A percentile compares a stretch with the other conserved stretches of the same genome.
Evolutionary conservation across 2,329 filamentous ascomycete species (phyloP).

Genomic region (Aureobasidium vineae): DNA sequence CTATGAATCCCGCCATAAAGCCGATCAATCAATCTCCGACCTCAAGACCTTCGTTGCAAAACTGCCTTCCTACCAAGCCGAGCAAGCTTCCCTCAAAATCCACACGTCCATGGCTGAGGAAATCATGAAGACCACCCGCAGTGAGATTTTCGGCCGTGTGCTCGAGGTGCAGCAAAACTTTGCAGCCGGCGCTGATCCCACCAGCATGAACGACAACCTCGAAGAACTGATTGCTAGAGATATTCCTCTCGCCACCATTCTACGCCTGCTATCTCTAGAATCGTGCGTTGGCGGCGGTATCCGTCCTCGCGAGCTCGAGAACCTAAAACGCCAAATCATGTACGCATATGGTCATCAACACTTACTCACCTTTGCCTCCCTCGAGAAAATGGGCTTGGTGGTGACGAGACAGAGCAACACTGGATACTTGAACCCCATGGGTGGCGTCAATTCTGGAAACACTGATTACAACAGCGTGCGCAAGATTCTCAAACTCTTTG

Average conservation of each 20-base stretch:
- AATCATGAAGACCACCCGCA: conserved; percentile 87
- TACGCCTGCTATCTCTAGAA: conserved; percentile 86
- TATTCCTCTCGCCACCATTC: conserved; percentile 73
- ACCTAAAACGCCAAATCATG: conserved; percentile 81
- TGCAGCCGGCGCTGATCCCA: conserved; percentile 78
- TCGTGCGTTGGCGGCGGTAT: conserved; percentile 87
- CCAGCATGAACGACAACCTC: conserved; percentile 80
- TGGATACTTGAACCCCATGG: conserved; percentile 78
- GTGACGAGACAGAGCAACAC: conserved; percentile 67
- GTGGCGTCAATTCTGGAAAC: conserved; percentile 52
- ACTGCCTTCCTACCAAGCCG: conserved; percentile 85
- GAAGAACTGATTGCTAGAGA: conserved; percentile 93
- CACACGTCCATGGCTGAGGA: conserved; percentile 93
- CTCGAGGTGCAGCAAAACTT: conserved; percentile 96
- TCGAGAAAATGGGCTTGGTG: conserved; percentile 88
- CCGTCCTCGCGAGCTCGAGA: conserved; percentile 82
- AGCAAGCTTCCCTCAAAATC: conserved; percentile 87
- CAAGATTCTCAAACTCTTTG: conserved; percentile 81
- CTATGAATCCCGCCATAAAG: conserved; percentile 78
- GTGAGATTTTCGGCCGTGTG: conserved; percentile 82
- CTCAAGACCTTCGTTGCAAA: conserved; percentile 94
- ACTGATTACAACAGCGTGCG: conserved; percentile 82
- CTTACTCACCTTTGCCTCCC: conserved; percentile 77
- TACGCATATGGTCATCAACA: conserved; percentile 97
- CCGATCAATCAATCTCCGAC: conserved; percentile 83